Percentiles rank a stretch among this genome's conserved stretches.
Conservation (phyloP, 2,329 filamentous ascomycete species). For the Ilyonectria robusta region DNA sequence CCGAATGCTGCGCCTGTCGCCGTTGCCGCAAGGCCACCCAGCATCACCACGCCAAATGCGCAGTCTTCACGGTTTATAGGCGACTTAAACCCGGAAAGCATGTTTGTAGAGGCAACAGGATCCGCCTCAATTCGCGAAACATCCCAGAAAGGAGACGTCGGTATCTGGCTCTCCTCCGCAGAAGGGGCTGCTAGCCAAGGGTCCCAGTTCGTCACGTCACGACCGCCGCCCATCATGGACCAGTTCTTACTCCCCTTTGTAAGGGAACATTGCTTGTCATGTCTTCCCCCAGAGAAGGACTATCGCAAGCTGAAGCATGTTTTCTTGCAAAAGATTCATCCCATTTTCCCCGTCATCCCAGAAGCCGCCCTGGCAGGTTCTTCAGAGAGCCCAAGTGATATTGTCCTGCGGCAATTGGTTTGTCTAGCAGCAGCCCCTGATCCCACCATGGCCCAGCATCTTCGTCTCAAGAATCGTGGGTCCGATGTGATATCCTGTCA, state of each 20-base stretch:
- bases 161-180: constrained; percentile 66
- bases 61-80: constrained; percentile 67
- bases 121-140: constrained; percentile 50
- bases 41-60: constrained; percentile 40
- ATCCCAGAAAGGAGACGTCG: constrained; percentile 67
- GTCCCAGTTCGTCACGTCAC: constrained; percentile 56
- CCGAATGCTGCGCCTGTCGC: constrained; percentile 22
- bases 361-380: constrained; percentile 50
- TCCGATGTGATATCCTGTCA: constrained; percentile 57
- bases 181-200: constrained; percentile 44
- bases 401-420: constrained; percentile 67
- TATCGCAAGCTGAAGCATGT: constrained; percentile 61
- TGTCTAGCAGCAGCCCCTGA: constrained; percentile 69
- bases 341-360: constrained; percentile 67
- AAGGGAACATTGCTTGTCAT: constrained; percentile 61
- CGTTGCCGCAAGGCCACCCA: constrained; percentile 31
- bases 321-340: constrained; percentile 68
- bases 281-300: constrained; percentile 63
- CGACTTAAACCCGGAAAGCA: constrained; percentile 72
- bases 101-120: constrained; percentile 69
- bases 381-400: constrained; percentile 53
- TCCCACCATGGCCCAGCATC: constrained; percentile 58
- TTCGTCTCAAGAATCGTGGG: constrained; percentile 60
- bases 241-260: constrained; percentile 60
- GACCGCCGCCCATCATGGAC: constrained; percentile 57